These are phyloP conservation scores for Aspergillus mulundensis DNA, from an alignment of 495 filamentous ascomycete species.

Conservation along the genomic window DNA sequence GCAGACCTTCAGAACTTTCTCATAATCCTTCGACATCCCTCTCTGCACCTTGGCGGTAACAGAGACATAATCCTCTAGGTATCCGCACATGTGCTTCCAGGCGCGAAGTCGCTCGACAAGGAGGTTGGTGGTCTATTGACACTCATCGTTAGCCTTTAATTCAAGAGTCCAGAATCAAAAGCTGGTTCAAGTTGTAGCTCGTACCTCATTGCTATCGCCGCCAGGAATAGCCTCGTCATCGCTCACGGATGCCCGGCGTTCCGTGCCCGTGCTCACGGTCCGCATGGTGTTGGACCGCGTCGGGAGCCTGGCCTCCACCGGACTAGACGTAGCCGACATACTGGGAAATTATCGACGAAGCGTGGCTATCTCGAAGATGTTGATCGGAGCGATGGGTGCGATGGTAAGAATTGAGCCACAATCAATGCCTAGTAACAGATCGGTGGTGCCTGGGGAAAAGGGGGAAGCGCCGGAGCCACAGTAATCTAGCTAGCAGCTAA, in stretches of 20 bases:
- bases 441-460: conserved; percentile 1
- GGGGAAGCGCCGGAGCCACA: conserved; percentile 3
- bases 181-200: background rate
- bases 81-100: conserved; percentile 90
- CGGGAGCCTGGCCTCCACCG: conserved; percentile 46
- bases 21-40: conserved; percentile 86
- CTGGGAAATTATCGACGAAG: background rate
- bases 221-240: conserved; percentile 68
- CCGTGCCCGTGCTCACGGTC: conserved; percentile 46
- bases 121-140: conserved; percentile 62
- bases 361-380: background rate
- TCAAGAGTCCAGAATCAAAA: background rate
- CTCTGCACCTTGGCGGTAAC: conserved; percentile 81
- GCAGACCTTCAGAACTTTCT: conserved; percentile 82
- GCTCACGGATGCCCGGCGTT: conserved; percentile 35
- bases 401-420: background rate
- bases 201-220: conserved; percentile 73
- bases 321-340: conserved; percentile 32
- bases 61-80: conserved; percentile 83
- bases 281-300: conserved; percentile 51
- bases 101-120: conserved; percentile 82
- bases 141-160: background rate
- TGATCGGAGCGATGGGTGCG: background rate
- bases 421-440: background rate
- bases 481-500: background rate